Conservation (phyloP, 805 yeast species). For the Candida krabiensis region DNA sequence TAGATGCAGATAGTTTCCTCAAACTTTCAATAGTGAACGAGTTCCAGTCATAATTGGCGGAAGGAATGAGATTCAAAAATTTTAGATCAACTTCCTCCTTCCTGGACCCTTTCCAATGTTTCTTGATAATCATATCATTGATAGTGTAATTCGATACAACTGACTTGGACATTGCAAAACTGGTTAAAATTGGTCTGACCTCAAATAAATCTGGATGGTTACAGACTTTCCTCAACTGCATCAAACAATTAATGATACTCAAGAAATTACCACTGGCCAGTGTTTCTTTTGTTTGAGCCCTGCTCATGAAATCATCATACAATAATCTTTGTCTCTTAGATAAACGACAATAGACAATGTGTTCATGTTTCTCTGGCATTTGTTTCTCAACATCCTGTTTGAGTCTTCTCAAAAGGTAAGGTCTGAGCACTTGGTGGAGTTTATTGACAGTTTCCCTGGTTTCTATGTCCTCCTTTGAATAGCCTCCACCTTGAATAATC, state of each 20-base stretch:
- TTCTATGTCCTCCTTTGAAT: constrained; percentile 58
- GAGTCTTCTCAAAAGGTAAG: constrained; percentile 85
- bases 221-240: constrained; percentile 96
- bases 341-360: constrained; percentile 85
- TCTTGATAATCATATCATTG: constrained; percentile 41
- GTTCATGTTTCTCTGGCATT: constrained; percentile 98
- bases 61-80: constrained; percentile 62
- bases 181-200: constrained; percentile 90
- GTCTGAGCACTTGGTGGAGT: constrained; percentile 90
- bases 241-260: constrained; percentile 92
- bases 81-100: constrained; percentile 42
- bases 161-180: constrained; percentile 71
- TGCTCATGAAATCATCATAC: constrained; percentile 95
- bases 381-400: constrained; percentile 97
- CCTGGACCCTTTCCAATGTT: constrained; percentile 19
- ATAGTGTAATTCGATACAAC: constrained; percentile 51
- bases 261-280: constrained; percentile 91
- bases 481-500: constrained; percentile 72
- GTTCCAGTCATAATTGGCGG: constrained; percentile 44
- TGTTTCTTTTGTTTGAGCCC: constrained; percentile 94
- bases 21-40: constrained; percentile 48
- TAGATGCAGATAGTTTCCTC: constrained; percentile 45
- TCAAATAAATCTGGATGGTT: constrained; percentile 96
- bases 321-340: constrained; percentile 89
- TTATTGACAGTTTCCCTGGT: constrained; percentile 83